Evolutionary conservation across 1,139 yeast species (phyloP), one percentile per base, ranked within the genome.

Genomic region (Scheffersomyces lignicola): DNA sequence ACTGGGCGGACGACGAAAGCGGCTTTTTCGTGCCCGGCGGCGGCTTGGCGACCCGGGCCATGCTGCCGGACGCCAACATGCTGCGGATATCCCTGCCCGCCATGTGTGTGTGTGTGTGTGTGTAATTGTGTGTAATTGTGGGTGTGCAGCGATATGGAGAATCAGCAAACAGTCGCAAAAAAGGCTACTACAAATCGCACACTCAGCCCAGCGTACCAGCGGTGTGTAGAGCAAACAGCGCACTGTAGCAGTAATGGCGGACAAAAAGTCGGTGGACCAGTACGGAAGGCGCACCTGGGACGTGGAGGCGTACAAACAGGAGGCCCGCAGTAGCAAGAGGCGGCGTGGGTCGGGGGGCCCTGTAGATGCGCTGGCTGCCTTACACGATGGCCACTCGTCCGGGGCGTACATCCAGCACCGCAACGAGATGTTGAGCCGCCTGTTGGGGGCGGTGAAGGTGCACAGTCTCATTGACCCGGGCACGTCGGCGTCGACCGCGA

Each of bases 221-320:
- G n/a, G n/a, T n/a, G n/a, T n/a, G n/a, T n/a, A n/a, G n/a, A n/a
- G n/a, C n/a, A n/a, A n/a, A n/a, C n/a, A n/a, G n/a, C n/a, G n/a
- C n/a, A n/a, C n/a, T n/a, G n/a, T n/a, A n/a, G n/a, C n/a, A n/a
- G n/a, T n/a, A n/a, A n/a, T n/a, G n/a, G 33, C 29, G 5, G 44
- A 40, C 7, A 55, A 54, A 35, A 38, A 43, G 17, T 35, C 54
- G 17, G 50, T 58, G 4, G 76, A 71, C 41, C 74, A 68, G 43
- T 81, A 77, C 51, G 90, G 89, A 1, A 62, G 90, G 41, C 69
- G 78, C 42, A 71, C 79, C 7, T 84, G 94, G 94, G 77, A 84
- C 46, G 70, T 74, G 21, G 83, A 80, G 12, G 83, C 77, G 20
- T 83, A 81, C 45, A 80, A 75, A 2, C 52, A 66, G 33, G 67